Conservation (phyloP, 768 basidiomycete genomes). For the Panaeolus cyanescens region DNA sequence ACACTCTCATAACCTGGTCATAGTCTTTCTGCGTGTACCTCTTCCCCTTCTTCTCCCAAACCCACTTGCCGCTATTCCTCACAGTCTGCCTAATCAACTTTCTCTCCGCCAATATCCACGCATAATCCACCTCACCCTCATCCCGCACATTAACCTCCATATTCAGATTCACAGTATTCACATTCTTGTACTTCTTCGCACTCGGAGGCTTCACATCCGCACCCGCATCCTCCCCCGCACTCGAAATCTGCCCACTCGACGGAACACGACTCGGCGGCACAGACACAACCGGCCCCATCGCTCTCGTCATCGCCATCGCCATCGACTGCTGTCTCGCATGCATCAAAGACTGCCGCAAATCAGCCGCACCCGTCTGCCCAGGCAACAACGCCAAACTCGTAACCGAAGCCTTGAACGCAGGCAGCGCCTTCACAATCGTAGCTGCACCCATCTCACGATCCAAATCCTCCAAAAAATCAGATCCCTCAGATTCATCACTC, state of each 20-base stretch:
- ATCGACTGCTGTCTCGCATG: not conserved
- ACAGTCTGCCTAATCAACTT: slow-evolving; percentile 12
- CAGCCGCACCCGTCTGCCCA: too few relatives aligned
- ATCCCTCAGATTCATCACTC: slow-evolving; percentile 4
- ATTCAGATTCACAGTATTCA: slow-evolving; percentile 12
- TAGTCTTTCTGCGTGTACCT: slow-evolving; percentile 39
- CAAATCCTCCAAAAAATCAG: not conserved
- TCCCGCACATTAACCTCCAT: slow-evolving; percentile 3
- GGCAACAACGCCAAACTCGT: not conserved
- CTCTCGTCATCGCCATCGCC: not conserved
- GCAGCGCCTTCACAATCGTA: not conserved
- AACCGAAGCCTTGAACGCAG: not conserved
- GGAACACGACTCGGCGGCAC: not conserved
- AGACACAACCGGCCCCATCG: not conserved
- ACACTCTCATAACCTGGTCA: slow-evolving; percentile 29
- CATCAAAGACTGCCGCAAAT: not conserved
- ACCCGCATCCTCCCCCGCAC: not conserved
- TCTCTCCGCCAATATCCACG: slow-evolving; percentile 18
- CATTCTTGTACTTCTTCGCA: not conserved
- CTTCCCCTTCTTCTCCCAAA: slow-evolving; percentile 37
- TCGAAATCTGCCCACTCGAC: not conserved
- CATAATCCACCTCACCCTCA: slow-evolving; percentile 16
- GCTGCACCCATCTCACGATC: not conserved
- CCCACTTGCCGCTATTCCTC: slow-evolving; percentile 36
- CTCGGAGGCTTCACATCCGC: not conserved